Evolutionary conservation across 225 moss, liverwort and hornwort genomes (phyloP), one percentile per base, ranked within the genome.

Genomic region (Straminergon stramineum): DNA sequence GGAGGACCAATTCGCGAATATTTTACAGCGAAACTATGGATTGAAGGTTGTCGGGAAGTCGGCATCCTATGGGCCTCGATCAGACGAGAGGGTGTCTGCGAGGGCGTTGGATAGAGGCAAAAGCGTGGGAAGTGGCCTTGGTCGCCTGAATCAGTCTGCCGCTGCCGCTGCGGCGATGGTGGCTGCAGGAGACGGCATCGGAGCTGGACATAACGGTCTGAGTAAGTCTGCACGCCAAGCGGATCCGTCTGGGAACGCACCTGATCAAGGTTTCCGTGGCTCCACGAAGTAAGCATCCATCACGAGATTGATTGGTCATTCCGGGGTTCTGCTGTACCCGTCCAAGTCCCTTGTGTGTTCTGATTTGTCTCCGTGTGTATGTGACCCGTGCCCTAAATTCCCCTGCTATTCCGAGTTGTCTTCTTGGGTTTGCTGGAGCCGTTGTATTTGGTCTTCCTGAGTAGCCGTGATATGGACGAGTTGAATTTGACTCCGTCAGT

Each of bases 211-310:
- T 35, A 90, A 89, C 84, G 96, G 95, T 57, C 71, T 92, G 90
- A 92, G 89, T 19, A 96, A 89, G 86, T 86, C 92, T 56, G 87
- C 82, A 60, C 95, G 96, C 45, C 93, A 94, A 79, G 10, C 90
- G 9, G 94, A 90, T 82, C 84, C 91, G 4, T 31, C 89, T 12
- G 93, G 85, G 89, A 89, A 88, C 87, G 89, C 92, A 45, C 88
- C 92, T 43, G 95, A 97, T 87, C 95, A 96, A 85, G 93, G 94
- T 11, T 92, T 94, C 85, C 96, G 96, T 8, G 96, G 91, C 48
- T 85, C 94, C 86, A 55, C 92, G 4, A 96, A 95, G 93, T 94
- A 90, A 93, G 93, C 85, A 45, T 41, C 16, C 52, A 2, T 57
- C 32, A 23, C 18, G 70, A 80, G 71, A 43, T 30, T 32, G 84